Conservation (phyloP, 257 asterid species). For the Catharanthus roseus region DNA sequence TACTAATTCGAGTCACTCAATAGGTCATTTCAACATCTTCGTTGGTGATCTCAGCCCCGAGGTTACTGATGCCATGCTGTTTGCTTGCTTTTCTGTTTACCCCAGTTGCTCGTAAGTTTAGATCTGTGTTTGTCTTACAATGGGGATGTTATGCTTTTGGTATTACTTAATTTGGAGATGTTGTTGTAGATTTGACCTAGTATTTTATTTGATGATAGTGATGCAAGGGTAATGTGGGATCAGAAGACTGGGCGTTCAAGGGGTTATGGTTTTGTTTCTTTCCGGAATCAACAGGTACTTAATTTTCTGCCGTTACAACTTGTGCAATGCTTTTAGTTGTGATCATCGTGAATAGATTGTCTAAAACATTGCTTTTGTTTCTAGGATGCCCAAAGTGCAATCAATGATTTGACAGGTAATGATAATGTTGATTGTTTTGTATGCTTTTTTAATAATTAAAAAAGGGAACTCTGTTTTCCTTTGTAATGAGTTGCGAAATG, state of each 20-base stretch:
- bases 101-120: conserved; percentile 80
- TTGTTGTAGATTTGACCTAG: conserved; percentile 4
- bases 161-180: conserved; percentile 1
- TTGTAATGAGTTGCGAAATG: background rate
- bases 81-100: conserved; percentile 73
- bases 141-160: background rate
- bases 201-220: conserved; percentile 39
- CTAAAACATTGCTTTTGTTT: conserved; percentile 10
- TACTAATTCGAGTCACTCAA: conserved; percentile 3
- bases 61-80: conserved; percentile 90
- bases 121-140: background rate
- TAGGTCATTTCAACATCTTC: conserved; percentile 85
- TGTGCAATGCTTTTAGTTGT: conserved; percentile 1
- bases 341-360: conserved; percentile 8
- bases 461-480: background rate
- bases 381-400: conserved; percentile 96
- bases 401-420: conserved; percentile 80
- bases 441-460: background rate
- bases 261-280: conserved; percentile 95
- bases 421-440: background rate
- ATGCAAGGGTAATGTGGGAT: conserved; percentile 98
- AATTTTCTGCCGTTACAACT: conserved; percentile 1
- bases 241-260: conserved; percentile 94
- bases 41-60: conserved; percentile 96
- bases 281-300: conserved; percentile 78